Evolutionary conservation across 352 stramenopile genomes (phyloP).

Genomic region (Globisporangium abappressorium): DNA sequence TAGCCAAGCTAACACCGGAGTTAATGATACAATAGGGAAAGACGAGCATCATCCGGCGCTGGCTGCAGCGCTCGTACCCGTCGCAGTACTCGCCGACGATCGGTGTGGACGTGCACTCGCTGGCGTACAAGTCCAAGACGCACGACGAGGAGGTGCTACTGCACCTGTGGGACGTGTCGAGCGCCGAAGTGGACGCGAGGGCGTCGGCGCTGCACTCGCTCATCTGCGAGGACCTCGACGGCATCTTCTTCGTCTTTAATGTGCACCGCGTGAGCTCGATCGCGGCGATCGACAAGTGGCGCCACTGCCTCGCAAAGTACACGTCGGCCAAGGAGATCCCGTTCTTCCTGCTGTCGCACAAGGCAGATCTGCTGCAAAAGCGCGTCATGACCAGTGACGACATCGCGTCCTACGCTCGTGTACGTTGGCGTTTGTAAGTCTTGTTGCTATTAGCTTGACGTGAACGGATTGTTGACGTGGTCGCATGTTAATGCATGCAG

Average conservation of each 20-base stretch:
- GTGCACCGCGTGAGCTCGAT: conserved; percentile 86
- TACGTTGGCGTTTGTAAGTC: conserved; percentile 16
- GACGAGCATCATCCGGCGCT: conserved; percentile 76
- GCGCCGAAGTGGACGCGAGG: conserved; percentile 59
- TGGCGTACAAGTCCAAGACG: conserved; percentile 39
- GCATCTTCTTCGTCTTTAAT: conserved; percentile 88
- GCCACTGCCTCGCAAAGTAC: conserved; percentile 65
- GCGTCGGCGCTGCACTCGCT: conserved; percentile 66
- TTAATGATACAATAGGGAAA: conserved; percentile 48
- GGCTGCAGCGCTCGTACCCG: conserved; percentile 70
- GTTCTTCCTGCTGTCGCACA: conserved; percentile 81
- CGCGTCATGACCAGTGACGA: conserved; percentile 85
- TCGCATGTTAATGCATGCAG: conserved; percentile 16
- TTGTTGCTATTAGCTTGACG: neutral
- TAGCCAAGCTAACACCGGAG: neutral
- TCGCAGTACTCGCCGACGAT: conserved; percentile 73
- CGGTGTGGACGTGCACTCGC: conserved; percentile 66
- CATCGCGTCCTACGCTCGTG: conserved; percentile 70
- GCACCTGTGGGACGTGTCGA: conserved; percentile 79
- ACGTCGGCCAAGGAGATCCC: conserved; percentile 71
- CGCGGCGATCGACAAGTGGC: conserved; percentile 82
- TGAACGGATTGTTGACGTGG: conserved; percentile 3
- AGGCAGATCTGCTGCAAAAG: conserved; percentile 82
- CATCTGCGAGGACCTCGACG: conserved; percentile 74
- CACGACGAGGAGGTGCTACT: conserved; percentile 42